phyloP scores from a whole-genome alignment of 2,329 filamentous ascomycete species.

The Chaetomium sp. region DNA sequence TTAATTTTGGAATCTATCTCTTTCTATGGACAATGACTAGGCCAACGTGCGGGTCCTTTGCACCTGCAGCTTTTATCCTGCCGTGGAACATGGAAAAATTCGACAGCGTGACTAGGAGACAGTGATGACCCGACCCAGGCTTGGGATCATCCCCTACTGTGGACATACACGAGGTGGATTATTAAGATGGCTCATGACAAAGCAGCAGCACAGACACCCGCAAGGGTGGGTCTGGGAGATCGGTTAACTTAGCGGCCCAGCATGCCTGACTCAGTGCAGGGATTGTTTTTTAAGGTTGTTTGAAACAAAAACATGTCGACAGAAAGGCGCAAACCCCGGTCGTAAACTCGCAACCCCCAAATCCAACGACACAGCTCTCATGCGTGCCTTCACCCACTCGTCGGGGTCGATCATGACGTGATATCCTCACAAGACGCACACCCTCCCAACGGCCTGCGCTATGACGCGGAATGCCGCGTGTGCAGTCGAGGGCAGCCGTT shows the following conservation, averaged over 20 bases:
- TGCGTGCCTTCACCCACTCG: background rate
- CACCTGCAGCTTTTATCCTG: background rate
- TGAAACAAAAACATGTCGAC: conserved; percentile 20
- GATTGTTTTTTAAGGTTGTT: background rate
- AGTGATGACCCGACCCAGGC: background rate
- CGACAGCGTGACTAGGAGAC: background rate
- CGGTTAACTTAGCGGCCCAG: background rate
- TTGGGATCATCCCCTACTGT: no score
- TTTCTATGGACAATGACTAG: background rate
- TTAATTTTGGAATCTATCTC: background rate
- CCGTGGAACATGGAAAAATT: background rate
- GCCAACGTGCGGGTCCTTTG: background rate
- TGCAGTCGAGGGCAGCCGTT: background rate
- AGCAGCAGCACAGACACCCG: background rate
- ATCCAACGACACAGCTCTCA: background rate
- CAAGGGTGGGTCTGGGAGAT: background rate
- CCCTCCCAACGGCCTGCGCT: background rate
- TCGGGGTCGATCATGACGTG: background rate
- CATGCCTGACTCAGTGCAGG: conserved; percentile 7
- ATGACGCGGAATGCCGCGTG: background rate
- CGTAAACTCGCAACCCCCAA: background rate
- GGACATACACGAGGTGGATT: background rate
- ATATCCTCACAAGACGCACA: background rate
- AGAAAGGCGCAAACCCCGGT: conserved; percentile 18
- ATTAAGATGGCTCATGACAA: background rate